Percentiles rank a stretch among this genome's conserved stretches.
phyloP scores from a whole-genome alignment of 2,329 filamentous ascomycete genomes.

The Coleophoma cylindrospora region DNA sequence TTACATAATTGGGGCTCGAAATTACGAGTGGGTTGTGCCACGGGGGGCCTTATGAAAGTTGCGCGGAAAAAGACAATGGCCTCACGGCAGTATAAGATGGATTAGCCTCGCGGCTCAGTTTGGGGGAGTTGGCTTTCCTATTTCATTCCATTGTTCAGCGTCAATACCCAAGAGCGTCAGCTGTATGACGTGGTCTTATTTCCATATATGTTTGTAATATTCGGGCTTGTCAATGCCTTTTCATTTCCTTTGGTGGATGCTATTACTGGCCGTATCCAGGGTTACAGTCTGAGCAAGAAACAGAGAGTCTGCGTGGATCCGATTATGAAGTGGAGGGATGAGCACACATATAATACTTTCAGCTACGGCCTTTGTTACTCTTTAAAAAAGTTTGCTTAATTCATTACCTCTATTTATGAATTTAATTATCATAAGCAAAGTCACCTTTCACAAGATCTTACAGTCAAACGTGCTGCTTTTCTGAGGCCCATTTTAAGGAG shows the following conservation, averaged over 20 bases:
- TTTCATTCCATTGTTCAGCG: constrained; percentile 13
- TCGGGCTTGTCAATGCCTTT: background rate
- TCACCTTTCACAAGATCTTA: too few species aligned
- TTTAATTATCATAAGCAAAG: too few species aligned
- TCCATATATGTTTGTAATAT: constrained; percentile 1
- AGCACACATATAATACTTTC: too few species aligned
- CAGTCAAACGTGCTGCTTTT: too few species aligned
- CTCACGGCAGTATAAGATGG: constrained; percentile 33
- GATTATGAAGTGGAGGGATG: too few species aligned
- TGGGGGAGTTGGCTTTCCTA: constrained; percentile 19
- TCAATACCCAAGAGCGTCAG: constrained; percentile 24
- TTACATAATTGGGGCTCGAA: background rate
- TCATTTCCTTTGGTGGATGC: background rate
- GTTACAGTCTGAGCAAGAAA: too few species aligned
- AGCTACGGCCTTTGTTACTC: too few species aligned
- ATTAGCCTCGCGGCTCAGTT: constrained; percentile 31
- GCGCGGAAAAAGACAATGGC: constrained; percentile 23
- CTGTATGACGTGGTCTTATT: background rate
- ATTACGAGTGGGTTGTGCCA: background rate
- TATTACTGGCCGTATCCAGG: too few species aligned
- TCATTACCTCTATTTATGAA: too few species aligned
- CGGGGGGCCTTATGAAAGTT: constrained; percentile 1
- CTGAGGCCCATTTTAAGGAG: too few species aligned
- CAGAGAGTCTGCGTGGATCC: too few species aligned
- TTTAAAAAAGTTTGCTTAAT: too few species aligned